These are phyloP conservation scores for Physaria fendleri DNA, from an alignment of 345 rosid species.

Conservation along the genomic window DNA sequence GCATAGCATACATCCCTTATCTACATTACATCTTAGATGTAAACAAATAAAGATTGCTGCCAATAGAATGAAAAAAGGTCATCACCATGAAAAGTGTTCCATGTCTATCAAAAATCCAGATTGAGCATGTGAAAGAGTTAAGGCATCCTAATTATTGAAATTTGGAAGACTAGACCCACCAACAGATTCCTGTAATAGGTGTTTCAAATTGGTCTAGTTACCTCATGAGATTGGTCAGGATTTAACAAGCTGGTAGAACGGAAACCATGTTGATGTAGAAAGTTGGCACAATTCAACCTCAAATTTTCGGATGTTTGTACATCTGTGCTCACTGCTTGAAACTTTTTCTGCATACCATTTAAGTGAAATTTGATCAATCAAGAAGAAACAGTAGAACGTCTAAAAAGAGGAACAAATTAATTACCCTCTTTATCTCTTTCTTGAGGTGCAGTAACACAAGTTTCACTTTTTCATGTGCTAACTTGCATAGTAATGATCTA, in stretches of 20 bases:
- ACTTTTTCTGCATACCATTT: conserved; percentile 50
- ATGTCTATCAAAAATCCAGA: background rate
- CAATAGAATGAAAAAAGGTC: background rate
- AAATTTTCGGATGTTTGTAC: conserved; percentile 46
- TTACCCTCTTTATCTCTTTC: conserved; percentile 61
- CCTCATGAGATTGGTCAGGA: conserved; percentile 39
- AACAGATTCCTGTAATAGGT: conserved; percentile 9
- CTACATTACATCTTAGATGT: conserved; percentile 2
- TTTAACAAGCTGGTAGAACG: conserved; percentile 20
- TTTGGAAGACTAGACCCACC: conserved; percentile 11
- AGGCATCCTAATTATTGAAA: background rate
- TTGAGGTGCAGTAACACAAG: conserved; percentile 47
- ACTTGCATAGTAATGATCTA: conserved; percentile 45
- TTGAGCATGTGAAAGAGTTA: conserved; percentile 9
- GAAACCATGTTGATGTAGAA: conserved; percentile 25
- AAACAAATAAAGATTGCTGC: background rate
- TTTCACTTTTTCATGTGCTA: conserved; percentile 61
- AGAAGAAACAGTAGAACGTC: background rate
- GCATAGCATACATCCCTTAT: conserved; percentile 5
- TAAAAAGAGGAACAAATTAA: conserved; percentile 7
- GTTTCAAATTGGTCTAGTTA: conserved; percentile 26
- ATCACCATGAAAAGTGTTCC: background rate
- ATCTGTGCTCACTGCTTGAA: conserved; percentile 36
- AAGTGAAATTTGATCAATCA: conserved; percentile 25
- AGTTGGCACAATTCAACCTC: conserved; percentile 34